Base-by-base conservation (phyloP, 2,329 filamentous ascomycete species). In the Colletotrichum agaves region DNA sequence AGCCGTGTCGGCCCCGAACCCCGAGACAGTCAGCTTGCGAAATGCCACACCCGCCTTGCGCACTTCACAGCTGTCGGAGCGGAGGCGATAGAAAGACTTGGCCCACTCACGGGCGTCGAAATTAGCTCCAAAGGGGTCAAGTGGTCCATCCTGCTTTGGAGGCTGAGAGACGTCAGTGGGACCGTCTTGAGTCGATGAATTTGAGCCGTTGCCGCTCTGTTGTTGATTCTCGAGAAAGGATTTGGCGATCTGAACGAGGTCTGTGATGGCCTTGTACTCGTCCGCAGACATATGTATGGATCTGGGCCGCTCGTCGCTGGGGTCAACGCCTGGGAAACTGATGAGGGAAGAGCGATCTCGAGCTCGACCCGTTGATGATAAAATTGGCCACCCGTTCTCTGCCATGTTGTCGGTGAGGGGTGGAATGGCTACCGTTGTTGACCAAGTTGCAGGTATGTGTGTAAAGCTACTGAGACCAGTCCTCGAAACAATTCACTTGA, bases 61-160 rank as follows among this genome's bases (percentile, higher is more conserved):
- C 35, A 73, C 72, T 3, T 61, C 65, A n/a, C 75, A 76, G 41
- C 74, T 70, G 2, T 74, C 71, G 6, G 70, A 69, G 60, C 71
- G 72, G 5, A 72, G 44, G 13, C 73, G 72, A 5, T 73, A 63
- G 2, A 78, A 49, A 13, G 73, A 61, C 49, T 73, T 74, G 2
- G 77, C 75, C 77, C 77, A 79, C 6, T 79, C 78, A 23, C 80
- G 78, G 31, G 82, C 80, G 67, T 79, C 83, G 76, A 88, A 88
- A 23, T 84, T 81, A 19, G 77, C 77, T 59, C 80, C 80, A 49
- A 77, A 77, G 17, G 85, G 85, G 71, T 87, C 83, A 17, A 87
- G 77, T 0, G 79, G 59, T 6, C 60, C 60, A 13, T 58, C 37
- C 31, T 50, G 21, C 43, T 56, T 39, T 3, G 64, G 64, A 15